phyloP scores from a whole-genome alignment of 1,284 basidiomycete species.

The Trichosporon coremiiforme region DNA sequence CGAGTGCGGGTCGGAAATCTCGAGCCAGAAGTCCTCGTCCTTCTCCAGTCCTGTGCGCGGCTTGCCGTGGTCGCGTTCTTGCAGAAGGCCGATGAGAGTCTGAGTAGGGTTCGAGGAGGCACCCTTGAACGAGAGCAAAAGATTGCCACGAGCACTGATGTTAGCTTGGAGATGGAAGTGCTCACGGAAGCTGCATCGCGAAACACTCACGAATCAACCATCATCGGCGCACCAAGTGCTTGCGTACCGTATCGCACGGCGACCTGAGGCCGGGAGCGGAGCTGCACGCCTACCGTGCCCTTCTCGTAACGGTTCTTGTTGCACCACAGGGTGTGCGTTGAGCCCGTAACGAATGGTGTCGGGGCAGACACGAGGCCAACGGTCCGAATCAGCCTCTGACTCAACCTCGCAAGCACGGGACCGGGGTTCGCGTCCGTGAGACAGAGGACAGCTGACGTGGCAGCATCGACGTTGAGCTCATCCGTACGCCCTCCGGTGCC shows the following conservation, averaged over 20 bases:
- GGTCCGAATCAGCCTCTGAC: slow-evolving; percentile 55
- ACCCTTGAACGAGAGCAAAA: slow-evolving; percentile 64
- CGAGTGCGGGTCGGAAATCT: slow-evolving; percentile 37
- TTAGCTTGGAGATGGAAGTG: slow-evolving; percentile 8
- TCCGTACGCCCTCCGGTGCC: background rate
- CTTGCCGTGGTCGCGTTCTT: slow-evolving; percentile 38
- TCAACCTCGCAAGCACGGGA: slow-evolving; percentile 34
- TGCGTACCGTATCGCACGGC: slow-evolving; percentile 62
- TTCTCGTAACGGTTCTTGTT: slow-evolving; percentile 63
- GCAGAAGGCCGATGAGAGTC: slow-evolving; percentile 67
- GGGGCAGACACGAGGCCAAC: slow-evolving; percentile 72
- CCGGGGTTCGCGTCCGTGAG: slow-evolving; percentile 43
- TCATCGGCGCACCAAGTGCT: slow-evolving; percentile 62
- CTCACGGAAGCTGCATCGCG: too few relatives aligned
- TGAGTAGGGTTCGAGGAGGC: slow-evolving; percentile 67
- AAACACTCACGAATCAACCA: slow-evolving; percentile 62
- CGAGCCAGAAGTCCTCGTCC: slow-evolving; percentile 70
- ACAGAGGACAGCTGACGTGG: slow-evolving; percentile 32
- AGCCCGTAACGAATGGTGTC: slow-evolving; percentile 82
- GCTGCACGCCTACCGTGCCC: slow-evolving; percentile 74
- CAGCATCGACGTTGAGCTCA: background rate
- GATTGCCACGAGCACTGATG: slow-evolving; percentile 66
- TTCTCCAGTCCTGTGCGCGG: slow-evolving; percentile 58
- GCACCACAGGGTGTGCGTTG: slow-evolving; percentile 73
- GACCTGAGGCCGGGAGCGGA: slow-evolving; percentile 54